Percentiles rank a stretch among this genome's conserved stretches.
phyloP scores from a whole-genome alignment of 2,329 filamentous ascomycete species.

The Colletotrichum orchidophilum region DNA sequence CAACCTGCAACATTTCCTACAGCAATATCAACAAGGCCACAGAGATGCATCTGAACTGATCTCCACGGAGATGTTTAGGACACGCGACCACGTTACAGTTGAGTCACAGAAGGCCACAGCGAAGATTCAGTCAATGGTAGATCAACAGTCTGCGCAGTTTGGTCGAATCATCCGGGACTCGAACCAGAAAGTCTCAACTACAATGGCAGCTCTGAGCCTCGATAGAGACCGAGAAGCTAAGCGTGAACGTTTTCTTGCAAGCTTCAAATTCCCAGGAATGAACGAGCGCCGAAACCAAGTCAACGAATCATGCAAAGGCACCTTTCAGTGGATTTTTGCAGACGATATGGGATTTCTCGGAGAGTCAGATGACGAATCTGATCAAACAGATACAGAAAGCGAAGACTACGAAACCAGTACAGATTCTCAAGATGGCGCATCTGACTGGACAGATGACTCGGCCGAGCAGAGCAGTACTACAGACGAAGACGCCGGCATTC shows the following conservation, averaged over 20 bases:
- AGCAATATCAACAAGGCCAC: background rate
- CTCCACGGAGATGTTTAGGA: background rate
- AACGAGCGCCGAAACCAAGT: background rate
- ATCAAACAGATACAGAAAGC: background rate
- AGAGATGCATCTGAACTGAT: background rate
- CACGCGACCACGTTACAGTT: background rate
- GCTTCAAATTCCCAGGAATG: background rate
- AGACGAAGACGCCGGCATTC: background rate
- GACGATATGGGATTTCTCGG: background rate
- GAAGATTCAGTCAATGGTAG: too few relatives aligned
- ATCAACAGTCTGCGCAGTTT: background rate
- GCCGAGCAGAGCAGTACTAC: too few relatives aligned
- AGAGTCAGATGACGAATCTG: background rate
- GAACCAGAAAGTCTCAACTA: background rate
- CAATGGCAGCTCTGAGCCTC: background rate
- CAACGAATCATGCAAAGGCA: background rate
- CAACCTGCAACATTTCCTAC: background rate
- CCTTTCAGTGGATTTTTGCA: background rate
- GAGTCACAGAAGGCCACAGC: background rate
- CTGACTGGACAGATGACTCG: too few relatives aligned
- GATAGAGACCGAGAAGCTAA: background rate
- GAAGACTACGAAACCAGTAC: background rate
- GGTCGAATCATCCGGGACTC: background rate
- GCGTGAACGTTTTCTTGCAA: background rate
- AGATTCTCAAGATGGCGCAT: background rate